Base-by-base conservation (phyloP, 805 yeast species). In the Schizosaccharomyces osmophilus region DNA sequence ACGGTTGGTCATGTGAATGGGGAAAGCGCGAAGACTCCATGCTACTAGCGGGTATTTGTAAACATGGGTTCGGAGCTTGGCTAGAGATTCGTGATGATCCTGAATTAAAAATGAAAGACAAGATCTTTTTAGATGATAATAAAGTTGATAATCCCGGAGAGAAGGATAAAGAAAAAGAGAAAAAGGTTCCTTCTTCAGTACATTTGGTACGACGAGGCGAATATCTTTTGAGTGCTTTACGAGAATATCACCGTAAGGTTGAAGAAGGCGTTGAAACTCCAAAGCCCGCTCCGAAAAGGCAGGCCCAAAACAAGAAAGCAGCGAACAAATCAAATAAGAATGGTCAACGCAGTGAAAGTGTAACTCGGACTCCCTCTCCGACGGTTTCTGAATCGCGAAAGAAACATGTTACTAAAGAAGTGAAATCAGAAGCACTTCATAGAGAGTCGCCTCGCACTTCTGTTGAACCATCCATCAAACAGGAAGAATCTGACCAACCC, bases 61-160 rank as follows among this genome's bases (percentile, higher is more conserved):
- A 87, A 72, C 89, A 89, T 72, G 99, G 99, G 0, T 89, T 87
- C 71, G 97, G 97, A 19, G 83, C 95, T 0, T 93, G 98, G 98
- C 70, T 78, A 2, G 89, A 85, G 68, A 89, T 93, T 58, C 78
- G 98, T 69, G 99, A 93, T 73, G 98, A 93, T 72, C 97, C 98
- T 1, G 78, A 87, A 61, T 76, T 93, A 63, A 89, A 88, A 11
- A 75, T 93, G 64, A 85, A 87, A 64, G 87, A 87, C 66, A 93
- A 87, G 74, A 73, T 93, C 65, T 93, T 81, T 68, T 75, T 93
- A 66, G 79, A 76, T 62, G 82, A 79, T 62, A 58, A 31, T 72
- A 70, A 73, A 24, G 66, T 19, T n/a, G 77, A 78, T 64, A 95
- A 82, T 22, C 83, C 78, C 31, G 77, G 73, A 6, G 59, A 55